Conservation (phyloP, 2,329 filamentous ascomycete species). For the Epichloe uncinata region DNA sequence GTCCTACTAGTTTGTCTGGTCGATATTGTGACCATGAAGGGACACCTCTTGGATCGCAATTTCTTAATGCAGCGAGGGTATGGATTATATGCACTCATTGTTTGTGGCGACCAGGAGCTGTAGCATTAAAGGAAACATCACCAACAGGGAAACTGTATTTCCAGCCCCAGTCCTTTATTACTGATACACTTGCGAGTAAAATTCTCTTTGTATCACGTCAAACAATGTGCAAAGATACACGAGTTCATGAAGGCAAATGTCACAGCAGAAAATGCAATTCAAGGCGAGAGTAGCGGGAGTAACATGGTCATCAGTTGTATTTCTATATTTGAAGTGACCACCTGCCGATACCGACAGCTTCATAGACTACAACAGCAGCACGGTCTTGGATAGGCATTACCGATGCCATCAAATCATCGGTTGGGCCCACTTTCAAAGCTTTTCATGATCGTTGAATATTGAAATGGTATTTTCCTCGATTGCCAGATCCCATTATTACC, state of each 20-base stretch:
- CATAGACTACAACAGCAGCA: slow-evolving; percentile 3
- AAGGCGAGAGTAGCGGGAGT: not conserved
- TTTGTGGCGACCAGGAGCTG: not conserved
- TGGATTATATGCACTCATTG: too few relatives aligned
- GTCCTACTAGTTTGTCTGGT: too few relatives aligned
- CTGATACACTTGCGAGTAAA: too few relatives aligned
- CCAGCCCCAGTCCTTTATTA: not conserved
- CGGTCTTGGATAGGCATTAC: slow-evolving; percentile 13
- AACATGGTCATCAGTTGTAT: slow-evolving; percentile 9
- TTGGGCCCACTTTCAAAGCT: slow-evolving; percentile 12
- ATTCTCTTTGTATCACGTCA: not conserved
- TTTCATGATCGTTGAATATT: slow-evolving; percentile 13
- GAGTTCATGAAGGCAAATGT: not conserved
- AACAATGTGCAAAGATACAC: not conserved
- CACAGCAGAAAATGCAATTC: not conserved
- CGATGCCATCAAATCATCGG: not conserved
- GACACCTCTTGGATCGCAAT: too few relatives aligned
- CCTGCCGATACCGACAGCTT: slow-evolving; percentile 2
- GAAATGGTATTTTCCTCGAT: slow-evolving; percentile 25
- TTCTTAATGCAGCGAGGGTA: too few relatives aligned
- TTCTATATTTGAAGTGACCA: slow-evolving; percentile 10
- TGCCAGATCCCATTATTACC: slow-evolving; percentile 21
- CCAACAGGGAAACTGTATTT: too few relatives aligned
- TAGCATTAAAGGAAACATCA: not conserved
- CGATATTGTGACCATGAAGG: too few relatives aligned